phyloP scores from a whole-genome alignment of 1,139 yeast genomes.

The Geotrichum cucujoidarum region DNA sequence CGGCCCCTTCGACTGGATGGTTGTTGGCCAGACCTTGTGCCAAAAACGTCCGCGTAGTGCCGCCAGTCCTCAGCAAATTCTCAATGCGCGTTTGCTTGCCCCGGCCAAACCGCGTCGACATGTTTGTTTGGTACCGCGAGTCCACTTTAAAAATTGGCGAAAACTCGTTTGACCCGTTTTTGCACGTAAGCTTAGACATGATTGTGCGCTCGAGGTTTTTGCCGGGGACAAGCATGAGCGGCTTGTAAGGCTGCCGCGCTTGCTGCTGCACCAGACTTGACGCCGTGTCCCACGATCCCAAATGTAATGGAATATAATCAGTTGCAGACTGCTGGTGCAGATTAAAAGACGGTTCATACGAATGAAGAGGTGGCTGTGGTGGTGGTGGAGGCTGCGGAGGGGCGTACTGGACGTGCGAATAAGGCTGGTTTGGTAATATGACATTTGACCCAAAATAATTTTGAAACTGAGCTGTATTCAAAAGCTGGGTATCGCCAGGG shows the following conservation, averaged over 20 bases:
- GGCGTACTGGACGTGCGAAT: not conserved
- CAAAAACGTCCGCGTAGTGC: constrained; percentile 11
- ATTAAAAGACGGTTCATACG: no score
- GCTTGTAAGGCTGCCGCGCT: constrained; percentile 12
- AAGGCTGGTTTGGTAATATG: not conserved
- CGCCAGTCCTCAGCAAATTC: constrained; percentile 14
- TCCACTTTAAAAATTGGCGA: constrained; percentile 14
- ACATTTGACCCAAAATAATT: not conserved
- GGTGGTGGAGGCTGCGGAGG: not conserved
- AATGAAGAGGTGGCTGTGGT: no score
- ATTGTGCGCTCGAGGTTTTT: constrained; percentile 9
- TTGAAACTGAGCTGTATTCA: no score
- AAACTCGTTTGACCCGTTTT: constrained; percentile 12
- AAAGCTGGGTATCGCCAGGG: not conserved
- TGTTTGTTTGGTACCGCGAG: constrained; percentile 1
- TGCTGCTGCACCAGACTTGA: not conserved
- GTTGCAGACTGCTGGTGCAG: not conserved
- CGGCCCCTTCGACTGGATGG: not conserved
- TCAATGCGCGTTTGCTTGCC: constrained; percentile 8
- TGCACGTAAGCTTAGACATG: constrained; percentile 7
- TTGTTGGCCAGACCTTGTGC: constrained; percentile 1
- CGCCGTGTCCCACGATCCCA: constrained; percentile 14
- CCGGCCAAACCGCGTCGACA: not conserved
- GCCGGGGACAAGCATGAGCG: constrained; percentile 6
- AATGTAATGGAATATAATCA: constrained; percentile 12